These are phyloP conservation scores for Globisporangium iwayamae DNA, from an alignment of 352 stramenopile species.

Conservation along the genomic window DNA sequence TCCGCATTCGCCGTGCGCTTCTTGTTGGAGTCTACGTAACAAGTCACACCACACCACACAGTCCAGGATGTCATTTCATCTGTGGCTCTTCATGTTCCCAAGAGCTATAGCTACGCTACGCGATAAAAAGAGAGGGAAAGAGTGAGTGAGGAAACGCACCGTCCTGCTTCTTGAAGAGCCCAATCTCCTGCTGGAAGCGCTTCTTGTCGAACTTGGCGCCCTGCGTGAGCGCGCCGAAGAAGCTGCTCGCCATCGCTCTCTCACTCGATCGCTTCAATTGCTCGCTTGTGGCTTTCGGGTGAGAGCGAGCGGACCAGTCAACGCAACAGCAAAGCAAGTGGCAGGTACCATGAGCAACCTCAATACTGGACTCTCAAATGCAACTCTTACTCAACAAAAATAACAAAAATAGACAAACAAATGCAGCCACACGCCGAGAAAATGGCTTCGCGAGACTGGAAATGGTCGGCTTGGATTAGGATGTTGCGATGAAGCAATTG, in stretches of 20 bases:
- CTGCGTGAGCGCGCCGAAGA: conserved; percentile 68
- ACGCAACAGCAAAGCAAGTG: neutral
- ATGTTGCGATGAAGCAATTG: neutral
- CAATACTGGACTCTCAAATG: conserved; percentile 1
- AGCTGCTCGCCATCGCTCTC: conserved; percentile 51
- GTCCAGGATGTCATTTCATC: neutral
- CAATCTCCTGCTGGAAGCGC: conserved; percentile 53
- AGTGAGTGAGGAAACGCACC: conserved; percentile 19
- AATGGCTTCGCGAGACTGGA: neutral
- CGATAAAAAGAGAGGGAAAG: neutral
- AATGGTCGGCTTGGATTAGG: neutral
- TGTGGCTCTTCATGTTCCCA: neutral
- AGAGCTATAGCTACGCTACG: neutral
- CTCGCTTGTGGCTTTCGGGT: neutral
- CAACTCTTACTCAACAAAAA: neutral
- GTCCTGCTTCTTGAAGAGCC: conserved; percentile 50
- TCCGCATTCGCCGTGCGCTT: conserved; percentile 21
- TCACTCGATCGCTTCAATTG: neutral
- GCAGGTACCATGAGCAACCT: neutral
- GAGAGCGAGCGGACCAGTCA: conserved; percentile 8
- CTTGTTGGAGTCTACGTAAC: conserved; percentile 16
- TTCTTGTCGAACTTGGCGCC: conserved; percentile 65
- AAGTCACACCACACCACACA: conserved; percentile 2
- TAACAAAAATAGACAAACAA: neutral
- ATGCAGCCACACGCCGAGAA: neutral